phyloP scores from a whole-genome alignment of 129 eudicot species.

The Lactuca saligna region DNA sequence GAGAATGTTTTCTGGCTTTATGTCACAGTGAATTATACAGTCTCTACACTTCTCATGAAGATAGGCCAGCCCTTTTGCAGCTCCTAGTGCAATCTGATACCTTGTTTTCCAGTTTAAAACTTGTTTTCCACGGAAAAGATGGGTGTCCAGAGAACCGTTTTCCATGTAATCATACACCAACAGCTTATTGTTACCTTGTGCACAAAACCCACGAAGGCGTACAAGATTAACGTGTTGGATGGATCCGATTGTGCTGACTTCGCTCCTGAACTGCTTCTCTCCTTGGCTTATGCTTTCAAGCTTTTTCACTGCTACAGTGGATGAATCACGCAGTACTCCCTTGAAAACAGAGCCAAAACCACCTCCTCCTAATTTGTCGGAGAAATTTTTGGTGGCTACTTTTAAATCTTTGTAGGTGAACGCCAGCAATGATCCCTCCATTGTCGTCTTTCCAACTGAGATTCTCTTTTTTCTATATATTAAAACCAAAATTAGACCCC shows the following conservation, averaged over 20 bases:
- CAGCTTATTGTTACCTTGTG: slow-evolving; percentile 45
- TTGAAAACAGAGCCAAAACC: slow-evolving; percentile 66
- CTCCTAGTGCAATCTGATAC: slow-evolving; percentile 64
- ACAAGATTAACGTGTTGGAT: slow-evolving; percentile 79
- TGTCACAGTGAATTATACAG: slow-evolving; percentile 72
- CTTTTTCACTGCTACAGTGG: slow-evolving; percentile 60
- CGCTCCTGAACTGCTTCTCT: slow-evolving; percentile 73
- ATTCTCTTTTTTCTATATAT: slow-evolving; percentile 31
- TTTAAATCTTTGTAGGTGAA: slow-evolving; percentile 59
- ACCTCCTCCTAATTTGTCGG: slow-evolving; percentile 54
- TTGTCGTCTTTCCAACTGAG: slow-evolving; percentile 22
- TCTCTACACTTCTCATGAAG: slow-evolving; percentile 78
- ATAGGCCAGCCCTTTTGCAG: slow-evolving; percentile 66
- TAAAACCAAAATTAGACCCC: slow-evolving; percentile 35
- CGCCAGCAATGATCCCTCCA: slow-evolving; percentile 52
- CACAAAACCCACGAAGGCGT: slow-evolving; percentile 65
- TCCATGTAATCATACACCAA: slow-evolving; percentile 67
- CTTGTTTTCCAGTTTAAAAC: slow-evolving; percentile 56
- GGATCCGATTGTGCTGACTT: slow-evolving; percentile 70
- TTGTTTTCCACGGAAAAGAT: slow-evolving; percentile 44
- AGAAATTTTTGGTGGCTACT: slow-evolving; percentile 51
- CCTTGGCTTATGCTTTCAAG: slow-evolving; percentile 60
- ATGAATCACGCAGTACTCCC: slow-evolving; percentile 54
- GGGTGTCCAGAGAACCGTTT: slow-evolving; percentile 58
- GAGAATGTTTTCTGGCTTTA: slow-evolving; percentile 80